These are phyloP conservation scores for Citrus mangshanensis DNA, from an alignment of 345 rosid genomes.

Conservation along the genomic window DNA sequence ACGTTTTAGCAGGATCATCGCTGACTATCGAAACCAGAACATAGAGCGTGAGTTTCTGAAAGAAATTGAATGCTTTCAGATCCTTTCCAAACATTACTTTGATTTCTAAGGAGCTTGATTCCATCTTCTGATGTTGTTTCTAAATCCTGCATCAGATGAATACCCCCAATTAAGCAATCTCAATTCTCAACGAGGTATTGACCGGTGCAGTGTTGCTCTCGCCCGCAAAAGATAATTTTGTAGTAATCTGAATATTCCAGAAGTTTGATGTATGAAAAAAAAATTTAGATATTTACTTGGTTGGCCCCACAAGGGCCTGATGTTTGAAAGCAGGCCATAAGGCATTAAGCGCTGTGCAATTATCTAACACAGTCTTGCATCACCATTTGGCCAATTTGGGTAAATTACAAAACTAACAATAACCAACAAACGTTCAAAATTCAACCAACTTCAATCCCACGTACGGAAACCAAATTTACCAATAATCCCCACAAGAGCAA, in stretches of 20 bases:
- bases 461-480: conserved; percentile 15
- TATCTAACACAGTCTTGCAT: not conserved
- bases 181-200: too few relatives aligned
- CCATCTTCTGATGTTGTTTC: conserved; percentile 15
- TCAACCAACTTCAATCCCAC: not conserved
- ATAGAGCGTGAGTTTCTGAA: conserved; percentile 50
- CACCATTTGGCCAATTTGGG: not conserved
- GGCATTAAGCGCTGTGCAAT: not conserved
- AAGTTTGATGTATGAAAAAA: not conserved
- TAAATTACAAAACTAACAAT: not conserved
- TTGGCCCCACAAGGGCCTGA: conserved; percentile 5
- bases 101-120: conserved; percentile 33
- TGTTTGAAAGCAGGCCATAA: not conserved
- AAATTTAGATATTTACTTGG: not conserved
- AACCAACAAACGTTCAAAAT: not conserved
- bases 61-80: conserved; percentile 51
- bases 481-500: conserved; percentile 45
- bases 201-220: not conserved
- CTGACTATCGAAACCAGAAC: conserved; percentile 30
- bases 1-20: conserved; percentile 30
- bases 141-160: not conserved
- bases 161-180: not conserved
- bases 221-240: not conserved
- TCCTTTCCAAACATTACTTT: conserved; percentile 38
- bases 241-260: not conserved